These are phyloP conservation scores for Acanthochlamys bracteata DNA, from an alignment of 106 monocot species.

Conservation along the genomic window DNA sequence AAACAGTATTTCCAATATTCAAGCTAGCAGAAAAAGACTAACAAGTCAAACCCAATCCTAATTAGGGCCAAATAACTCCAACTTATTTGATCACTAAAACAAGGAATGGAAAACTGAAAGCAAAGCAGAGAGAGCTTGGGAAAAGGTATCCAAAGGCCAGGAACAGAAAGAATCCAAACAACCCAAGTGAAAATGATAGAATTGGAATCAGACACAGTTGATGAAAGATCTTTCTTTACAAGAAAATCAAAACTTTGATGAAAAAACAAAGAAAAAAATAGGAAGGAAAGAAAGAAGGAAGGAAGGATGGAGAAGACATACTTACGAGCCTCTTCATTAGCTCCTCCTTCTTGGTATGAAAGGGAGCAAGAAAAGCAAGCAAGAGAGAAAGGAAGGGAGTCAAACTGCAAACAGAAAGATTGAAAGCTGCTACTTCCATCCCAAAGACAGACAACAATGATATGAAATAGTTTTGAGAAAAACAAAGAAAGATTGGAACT, in stretches of 20 bases:
- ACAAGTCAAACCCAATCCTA: neutral
- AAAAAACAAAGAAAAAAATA: no score
- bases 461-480: neutral
- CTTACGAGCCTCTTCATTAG: conserved; percentile 34
- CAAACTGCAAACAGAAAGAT: neutral
- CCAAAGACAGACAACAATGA: conserved; percentile 1
- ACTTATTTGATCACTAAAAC: neutral
- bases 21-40: no score
- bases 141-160: neutral
- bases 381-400: neutral
- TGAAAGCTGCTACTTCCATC: neutral
- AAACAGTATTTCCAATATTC: neutral
- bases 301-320: conserved; percentile 9
- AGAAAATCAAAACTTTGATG: conserved; percentile 1
- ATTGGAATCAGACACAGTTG: neutral
- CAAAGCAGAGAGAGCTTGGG: neutral
- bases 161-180: neutral
- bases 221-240: neutral
- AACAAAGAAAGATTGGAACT: no score
- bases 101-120: neutral
- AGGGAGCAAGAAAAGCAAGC: no score
- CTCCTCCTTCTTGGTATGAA: neutral
- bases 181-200: neutral
- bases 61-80: neutral
- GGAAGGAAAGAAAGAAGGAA: no score